A percentile compares a stretch with the other conserved stretches of the same genome.
These are phyloP conservation scores for Aspergillus brasiliensis DNA, from an alignment of 2,329 filamentous ascomycete genomes.

Conservation along the genomic window DNA sequence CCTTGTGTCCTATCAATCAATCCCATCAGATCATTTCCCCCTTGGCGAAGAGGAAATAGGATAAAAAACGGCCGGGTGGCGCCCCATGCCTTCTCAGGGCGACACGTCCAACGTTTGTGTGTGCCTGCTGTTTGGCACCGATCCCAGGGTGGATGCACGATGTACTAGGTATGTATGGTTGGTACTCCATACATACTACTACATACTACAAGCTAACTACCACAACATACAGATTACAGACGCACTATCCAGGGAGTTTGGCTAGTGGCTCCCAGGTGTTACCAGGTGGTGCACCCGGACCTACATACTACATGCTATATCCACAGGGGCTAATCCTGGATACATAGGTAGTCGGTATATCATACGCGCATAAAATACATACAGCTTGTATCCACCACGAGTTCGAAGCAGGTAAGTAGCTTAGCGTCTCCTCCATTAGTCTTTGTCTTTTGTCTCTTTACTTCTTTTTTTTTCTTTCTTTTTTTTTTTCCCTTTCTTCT, in stretches of 20 bases:
- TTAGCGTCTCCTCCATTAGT: not conserved
- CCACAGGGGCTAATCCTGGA: not conserved
- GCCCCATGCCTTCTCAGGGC: not conserved
- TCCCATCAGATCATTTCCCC: not conserved
- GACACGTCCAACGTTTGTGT: not conserved
- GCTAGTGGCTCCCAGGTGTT: not conserved
- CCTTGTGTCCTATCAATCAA: not conserved
- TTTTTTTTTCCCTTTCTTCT: not conserved
- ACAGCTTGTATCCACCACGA: constrained; percentile 4
- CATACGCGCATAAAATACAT: not conserved
- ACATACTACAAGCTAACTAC: not conserved
- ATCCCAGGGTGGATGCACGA: constrained; percentile 2
- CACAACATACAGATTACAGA: not conserved
- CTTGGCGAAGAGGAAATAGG: not conserved
- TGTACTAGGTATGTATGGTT: not conserved
- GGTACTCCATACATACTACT: not conserved
- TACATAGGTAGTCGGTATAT: not conserved
- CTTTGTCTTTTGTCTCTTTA: not conserved
- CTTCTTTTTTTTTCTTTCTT: not conserved
- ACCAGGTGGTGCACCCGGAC: not conserved
- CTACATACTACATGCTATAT: not conserved
- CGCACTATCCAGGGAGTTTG: not conserved
- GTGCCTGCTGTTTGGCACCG: not conserved
- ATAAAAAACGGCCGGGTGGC: not conserved
- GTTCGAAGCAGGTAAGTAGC: not conserved